Base-by-base conservation (phyloP, 139 green algal genomes). In the Chlorella sp. region DNA sequence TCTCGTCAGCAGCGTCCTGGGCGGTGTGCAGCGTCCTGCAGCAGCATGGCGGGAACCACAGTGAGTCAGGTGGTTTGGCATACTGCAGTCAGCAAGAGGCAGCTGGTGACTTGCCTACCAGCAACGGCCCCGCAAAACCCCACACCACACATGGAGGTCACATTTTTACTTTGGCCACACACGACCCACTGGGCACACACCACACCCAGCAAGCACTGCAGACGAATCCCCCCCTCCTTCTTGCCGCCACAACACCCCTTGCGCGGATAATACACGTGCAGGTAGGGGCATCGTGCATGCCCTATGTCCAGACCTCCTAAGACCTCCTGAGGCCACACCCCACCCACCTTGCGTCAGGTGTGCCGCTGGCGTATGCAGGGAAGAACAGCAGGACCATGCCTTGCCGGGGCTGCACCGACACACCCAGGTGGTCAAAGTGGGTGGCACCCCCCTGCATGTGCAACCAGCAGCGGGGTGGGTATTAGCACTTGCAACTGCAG, bases 351-450 rank as follows among this genome's bases (percentile, higher is more conserved):
- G 74, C 55, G 55, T 94, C 89, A 2, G 82, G 51, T 5, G 72
- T 77, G n/a, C 88, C 88, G 70, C 91, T 82, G 0, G 77, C 50
- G 69, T 88, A 91, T 1, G 83, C 49, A 23, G 89, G 89, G 80
- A 94, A 94, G 77, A 94, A 94, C n/a, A 94, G 72, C 49, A 94
- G 74, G n/a, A 83, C 87, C 3, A 32, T 78, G 69, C 89, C 89
- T 68, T 78, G 73, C 22, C 34, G 30, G 0, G 89, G 89, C 72
- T 79, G 61, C 31, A 94, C 84, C 23, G 76, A 70, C 6, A 94
- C 62, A 49, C 78, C 79, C 59, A 94, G 74, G 31, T 83, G 67
- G 55, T 93, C 83, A 71, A 93, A 94, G 49, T 73, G 68, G 1
- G 89, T 94, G 27, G 73, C 71, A 27, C 89, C 89, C 32, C 89